Conservation (phyloP, 1,284 basidiomycete genomes). For the Ustilago hordei region DNA sequence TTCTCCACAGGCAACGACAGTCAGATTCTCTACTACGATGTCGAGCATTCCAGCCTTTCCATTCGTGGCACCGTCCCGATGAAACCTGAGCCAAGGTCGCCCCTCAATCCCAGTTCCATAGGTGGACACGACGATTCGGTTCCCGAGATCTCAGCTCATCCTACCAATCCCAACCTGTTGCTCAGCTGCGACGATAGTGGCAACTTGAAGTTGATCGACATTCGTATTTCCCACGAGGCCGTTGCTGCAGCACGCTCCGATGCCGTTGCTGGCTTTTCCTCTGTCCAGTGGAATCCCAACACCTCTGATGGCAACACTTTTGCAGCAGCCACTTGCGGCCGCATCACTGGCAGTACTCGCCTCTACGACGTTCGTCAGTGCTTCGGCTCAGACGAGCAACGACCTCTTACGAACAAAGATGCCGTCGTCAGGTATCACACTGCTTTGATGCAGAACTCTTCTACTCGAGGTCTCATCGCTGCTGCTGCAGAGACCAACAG, state of each 20-base stretch:
- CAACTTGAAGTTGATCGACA: slow-evolving; percentile 33
- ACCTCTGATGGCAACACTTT: slow-evolving; percentile 45
- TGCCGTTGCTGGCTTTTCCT: slow-evolving; percentile 26
- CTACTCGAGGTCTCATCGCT: slow-evolving; percentile 20
- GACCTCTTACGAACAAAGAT: slow-evolving; percentile 31
- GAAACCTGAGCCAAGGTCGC: slow-evolving; percentile 6
- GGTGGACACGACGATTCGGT: slow-evolving; percentile 38
- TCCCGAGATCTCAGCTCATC: slow-evolving; percentile 32
- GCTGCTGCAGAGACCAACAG: slow-evolving; percentile 46
- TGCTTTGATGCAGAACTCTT: slow-evolving; percentile 31
- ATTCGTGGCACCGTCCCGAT: slow-evolving; percentile 4
- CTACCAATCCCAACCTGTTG: slow-evolving; percentile 31
- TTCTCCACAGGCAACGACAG: slow-evolving; percentile 42
- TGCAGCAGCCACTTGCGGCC: slow-evolving; percentile 35
- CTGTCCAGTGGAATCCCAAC: slow-evolving; percentile 46
- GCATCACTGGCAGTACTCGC: slow-evolving; percentile 37
- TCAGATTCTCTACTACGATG: slow-evolving; percentile 40
- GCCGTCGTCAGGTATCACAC: slow-evolving; percentile 38
- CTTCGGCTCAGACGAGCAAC: slow-evolving; percentile 15
- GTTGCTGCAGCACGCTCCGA: slow-evolving; percentile 23
- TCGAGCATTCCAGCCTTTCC: slow-evolving; percentile 38
- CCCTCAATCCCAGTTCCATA: slow-evolving; percentile 18
- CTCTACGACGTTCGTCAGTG: slow-evolving; percentile 45
- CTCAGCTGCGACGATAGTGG: slow-evolving; percentile 43
- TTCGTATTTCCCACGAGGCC: slow-evolving; percentile 21